Percentiles rank a stretch among this genome's conserved stretches.
These are phyloP conservation scores for Arxiozyma slooffiae DNA, from an alignment of 1,139 yeast genomes.

Conservation along the genomic window DNA sequence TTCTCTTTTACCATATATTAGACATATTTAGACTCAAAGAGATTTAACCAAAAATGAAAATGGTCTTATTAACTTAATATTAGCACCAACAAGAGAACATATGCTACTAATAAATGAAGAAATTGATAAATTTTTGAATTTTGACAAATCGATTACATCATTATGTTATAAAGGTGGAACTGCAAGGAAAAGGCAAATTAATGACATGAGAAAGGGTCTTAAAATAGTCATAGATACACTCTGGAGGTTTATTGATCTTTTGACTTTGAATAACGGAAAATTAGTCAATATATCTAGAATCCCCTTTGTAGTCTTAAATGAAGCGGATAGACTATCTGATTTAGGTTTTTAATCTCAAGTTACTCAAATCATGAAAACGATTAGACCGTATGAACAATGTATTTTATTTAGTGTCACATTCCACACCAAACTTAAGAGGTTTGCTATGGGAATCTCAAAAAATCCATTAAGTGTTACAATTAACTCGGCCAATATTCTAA, in stretches of 20 bases:
- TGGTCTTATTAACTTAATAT: slow-evolving; percentile 72
- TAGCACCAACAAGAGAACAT: slow-evolving; percentile 90
- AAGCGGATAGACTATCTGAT: slow-evolving; percentile 95
- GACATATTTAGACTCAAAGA: slow-evolving; percentile 70
- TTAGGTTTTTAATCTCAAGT: slow-evolving; percentile 98
- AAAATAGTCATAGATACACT: slow-evolving; percentile 91
- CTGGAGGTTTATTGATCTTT: slow-evolving; percentile 81
- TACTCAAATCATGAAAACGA: slow-evolving; percentile 62
- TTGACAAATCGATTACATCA: slow-evolving; percentile 40
- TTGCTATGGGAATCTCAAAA: slow-evolving; percentile 55
- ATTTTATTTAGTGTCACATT: slow-evolving; percentile 92
- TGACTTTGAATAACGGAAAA: slow-evolving; percentile 77
- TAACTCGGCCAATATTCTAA: slow-evolving; percentile 77
- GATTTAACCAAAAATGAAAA: slow-evolving; percentile 41
- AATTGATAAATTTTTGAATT: slow-evolving; percentile 47
- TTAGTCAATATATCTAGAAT: slow-evolving; percentile 59
- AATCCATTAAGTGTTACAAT: slow-evolving; percentile 70
- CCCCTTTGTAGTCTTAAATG: slow-evolving; percentile 81
- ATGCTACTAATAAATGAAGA: slow-evolving; percentile 78
- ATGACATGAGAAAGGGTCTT: slow-evolving; percentile 66
- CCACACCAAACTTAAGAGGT: slow-evolving; percentile 65
- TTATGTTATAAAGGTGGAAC: slow-evolving; percentile 95
- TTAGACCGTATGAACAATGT: slow-evolving; percentile 85
- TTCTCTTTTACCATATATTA: slow-evolving; percentile 69
- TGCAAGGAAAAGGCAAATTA: slow-evolving; percentile 71